Evolutionary conservation across 257 asterid genomes (phyloP), one percentile per base, ranked within the genome.

Genomic region (Euphrasia confusa): DNA sequence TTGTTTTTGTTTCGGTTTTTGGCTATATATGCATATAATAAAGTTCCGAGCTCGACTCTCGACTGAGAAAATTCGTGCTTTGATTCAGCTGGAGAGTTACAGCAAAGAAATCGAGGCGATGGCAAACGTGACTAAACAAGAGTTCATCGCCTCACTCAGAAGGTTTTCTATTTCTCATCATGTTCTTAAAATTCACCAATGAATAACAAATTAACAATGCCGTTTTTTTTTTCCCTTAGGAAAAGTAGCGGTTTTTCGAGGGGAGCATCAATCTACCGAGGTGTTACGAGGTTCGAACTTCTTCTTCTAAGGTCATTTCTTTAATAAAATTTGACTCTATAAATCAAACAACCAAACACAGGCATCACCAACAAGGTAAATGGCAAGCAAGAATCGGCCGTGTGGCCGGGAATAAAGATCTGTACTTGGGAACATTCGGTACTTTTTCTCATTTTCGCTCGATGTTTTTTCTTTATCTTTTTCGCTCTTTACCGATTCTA

Each of bases 331-430:
- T 45, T 1, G 50, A 45, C 12, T 45, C 50, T 4, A 15, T 4
- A 15, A 0, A 2, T 45, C 17, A 2, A 15, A 45, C 50, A 45
- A 45, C 24, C 44, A 64, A 64, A n/a, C 74, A 71, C 83, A 93
- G 99, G 84, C 97, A 93, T 82, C 99, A 89, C 63, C 99, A 89
- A 60, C 99, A 93, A 81, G 99, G 97, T 27, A 80, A 97, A 1
- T 93, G 99, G 99, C 99, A 93, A 69, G 99, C 99, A 14, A 77
- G 99, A 77, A 93, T 93, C 1, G 99, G 99, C 5, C 96, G 97
- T 0, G 99, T 92, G 62, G 96, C 99, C 0, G 97, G 96, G 71
- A 89, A 89, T 56, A 89, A 89, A 68, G 97, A 92, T 77, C 81
- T 92, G n/a, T 92, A 92, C 81, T 91, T 92, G 0, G 99, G 99